A percentile compares a stretch with the other conserved stretches of the same genome.
phyloP scores from a whole-genome alignment of 106 monocot species.

The Alisma plantagoaquatica region DNA sequence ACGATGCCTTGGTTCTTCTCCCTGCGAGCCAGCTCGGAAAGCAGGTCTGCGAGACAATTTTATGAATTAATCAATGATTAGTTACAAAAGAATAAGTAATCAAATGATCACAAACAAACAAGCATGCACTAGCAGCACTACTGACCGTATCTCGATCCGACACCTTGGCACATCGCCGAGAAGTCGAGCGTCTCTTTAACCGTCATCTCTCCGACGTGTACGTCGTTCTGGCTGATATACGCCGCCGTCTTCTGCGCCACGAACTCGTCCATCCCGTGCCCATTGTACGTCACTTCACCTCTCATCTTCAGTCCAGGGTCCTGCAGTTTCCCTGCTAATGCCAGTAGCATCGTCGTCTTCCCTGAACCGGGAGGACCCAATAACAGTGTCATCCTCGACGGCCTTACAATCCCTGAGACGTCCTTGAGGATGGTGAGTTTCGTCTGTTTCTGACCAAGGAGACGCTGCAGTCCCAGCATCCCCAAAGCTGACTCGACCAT shows the following conservation, averaged over 20 bases:
- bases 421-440: constrained; percentile 51
- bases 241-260: constrained; percentile 74
- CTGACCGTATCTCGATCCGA: constrained; percentile 45
- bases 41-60: constrained; percentile 43
- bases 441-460: constrained; percentile 22
- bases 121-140: neutral
- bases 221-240: constrained; percentile 69
- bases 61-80: neutral
- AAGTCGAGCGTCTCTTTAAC: constrained; percentile 70
- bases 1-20: constrained; percentile 50
- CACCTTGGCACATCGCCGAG: constrained; percentile 67
- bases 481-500: constrained; percentile 26
- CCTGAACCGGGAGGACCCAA: constrained; percentile 72
- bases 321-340: constrained; percentile 50
- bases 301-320: constrained; percentile 31
- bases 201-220: constrained; percentile 63
- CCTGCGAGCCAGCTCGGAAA: constrained; percentile 45
- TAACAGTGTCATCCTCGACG: constrained; percentile 63
- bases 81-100: neutral
- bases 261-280: constrained; percentile 46
- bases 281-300: constrained; percentile 65
- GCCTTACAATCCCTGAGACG: constrained; percentile 45
- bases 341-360: constrained; percentile 57
- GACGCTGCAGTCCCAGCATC: constrained; percentile 11
- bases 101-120: neutral